These are phyloP conservation scores for Tricholoma sp. DNA, from an alignment of 768 basidiomycete species.

Conservation along the genomic window DNA sequence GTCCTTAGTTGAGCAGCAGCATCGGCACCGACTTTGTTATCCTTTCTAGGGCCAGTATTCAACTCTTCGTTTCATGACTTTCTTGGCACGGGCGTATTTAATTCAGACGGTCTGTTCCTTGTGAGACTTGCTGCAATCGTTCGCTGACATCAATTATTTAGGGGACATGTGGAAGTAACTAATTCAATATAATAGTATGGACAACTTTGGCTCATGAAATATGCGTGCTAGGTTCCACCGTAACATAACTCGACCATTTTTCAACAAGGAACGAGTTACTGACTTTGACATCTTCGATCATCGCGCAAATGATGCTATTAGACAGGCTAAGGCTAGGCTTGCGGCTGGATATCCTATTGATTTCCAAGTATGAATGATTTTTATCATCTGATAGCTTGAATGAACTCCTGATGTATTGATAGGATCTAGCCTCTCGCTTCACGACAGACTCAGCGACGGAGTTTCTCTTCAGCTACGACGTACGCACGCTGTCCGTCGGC, in stretches of 20 bases:
- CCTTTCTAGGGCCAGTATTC: background rate
- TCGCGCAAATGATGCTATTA: slow-evolving; percentile 40
- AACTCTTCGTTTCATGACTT: background rate
- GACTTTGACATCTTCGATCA: slow-evolving; percentile 57
- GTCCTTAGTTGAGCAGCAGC: background rate
- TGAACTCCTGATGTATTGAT: background rate
- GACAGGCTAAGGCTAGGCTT: slow-evolving; percentile 36
- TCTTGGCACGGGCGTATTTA: background rate
- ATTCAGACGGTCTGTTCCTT: background rate
- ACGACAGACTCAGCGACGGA: slow-evolving; percentile 57
- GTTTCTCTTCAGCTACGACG: slow-evolving; percentile 49
- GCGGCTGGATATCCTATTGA: slow-evolving; percentile 45
- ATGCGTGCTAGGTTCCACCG: slow-evolving; percentile 48
- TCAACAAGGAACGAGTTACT: slow-evolving; percentile 49
- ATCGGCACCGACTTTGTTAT: too few species aligned
- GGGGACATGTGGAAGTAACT: slow-evolving; percentile 35
- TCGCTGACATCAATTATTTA: background rate
- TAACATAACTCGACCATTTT: slow-evolving; percentile 62
- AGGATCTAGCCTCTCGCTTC: slow-evolving; percentile 53
- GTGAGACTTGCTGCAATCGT: background rate
- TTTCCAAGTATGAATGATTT: slow-evolving; percentile 38
- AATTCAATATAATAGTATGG: background rate
- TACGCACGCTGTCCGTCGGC: slow-evolving; percentile 40
- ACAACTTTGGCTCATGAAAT: background rate
- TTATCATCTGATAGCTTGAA: background rate